Base-by-base conservation (phyloP, 257 asterid species). In the Solanum boliviense region DNA sequence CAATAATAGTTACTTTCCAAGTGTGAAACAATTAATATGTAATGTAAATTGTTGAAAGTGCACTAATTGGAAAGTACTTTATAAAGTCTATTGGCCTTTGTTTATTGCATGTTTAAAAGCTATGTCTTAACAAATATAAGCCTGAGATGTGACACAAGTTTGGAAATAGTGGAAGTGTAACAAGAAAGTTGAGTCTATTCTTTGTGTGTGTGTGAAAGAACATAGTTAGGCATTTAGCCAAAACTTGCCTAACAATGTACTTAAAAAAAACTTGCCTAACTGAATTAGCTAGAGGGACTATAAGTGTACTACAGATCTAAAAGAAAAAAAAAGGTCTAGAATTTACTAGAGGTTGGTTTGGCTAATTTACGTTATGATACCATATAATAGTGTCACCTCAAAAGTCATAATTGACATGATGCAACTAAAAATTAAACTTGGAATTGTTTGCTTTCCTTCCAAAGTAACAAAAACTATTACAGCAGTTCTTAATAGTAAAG, bases 241-340 rank as follows among this genome's bases (percentile, higher is more conserved):
- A 71, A 71, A 31, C 39, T 31, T 71, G 76, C 76, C 76, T 16
- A 15, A 71, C 78, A 71, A 8, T 31, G 78, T 71, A 31, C n/a
- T 4, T 15, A 0, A 38, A 58, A 16, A 65, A 72, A 83, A 89
- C 90, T 76, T 91, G 81, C 89, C 87, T 76, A 35, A 73, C 48
- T 20, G 27, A 20, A 10, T 35, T 35, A 32, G 13, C n/a, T 16
- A 72, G 44, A 52, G 23, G 62, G 62, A 52, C 62, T 52, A 52
- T 15, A 34, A 52, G 23, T 52, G 62, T 16, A 52, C 62, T 18
- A 52, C n/a, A 16, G n/a, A 52, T 36, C 31, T 74, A 23, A 35
- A 73, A 35, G 82, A 34, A 9, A 34, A 7, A 72, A 71, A 52
- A 16, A 32, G 27, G 46, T 73, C 81, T 2, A 35, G 27, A 34